Base-by-base conservation (phyloP, 202 grass and related monocot genomes). In the Schoenoplectus tabernaemontani region DNA sequence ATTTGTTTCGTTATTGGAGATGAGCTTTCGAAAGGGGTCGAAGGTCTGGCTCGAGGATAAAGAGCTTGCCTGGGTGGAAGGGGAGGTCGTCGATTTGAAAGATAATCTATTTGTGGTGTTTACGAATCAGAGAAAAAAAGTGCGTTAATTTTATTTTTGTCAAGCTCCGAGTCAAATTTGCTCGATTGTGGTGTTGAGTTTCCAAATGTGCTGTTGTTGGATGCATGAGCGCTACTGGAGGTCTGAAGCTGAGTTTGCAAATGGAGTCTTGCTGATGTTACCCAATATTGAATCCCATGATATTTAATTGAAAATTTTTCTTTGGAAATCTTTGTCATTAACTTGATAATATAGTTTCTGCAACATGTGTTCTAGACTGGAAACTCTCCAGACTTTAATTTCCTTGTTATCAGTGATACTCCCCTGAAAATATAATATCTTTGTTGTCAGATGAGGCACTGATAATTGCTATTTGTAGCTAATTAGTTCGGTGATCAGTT, bases 1-100 rank as follows among this genome's bases (percentile, higher is more conserved):
- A 88, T 90, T 90, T 79, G 66, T 67, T 17, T 46, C 10, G 48
- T 73, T 74, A 74, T 78, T 63, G 58, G 74, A 82, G 86, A 95
- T 98, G 89, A 94, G 95, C 86, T 98, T 86, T 67, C 84, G 91
- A 82, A 95, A 91, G 84, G 95, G 95, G 51, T 89, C 83, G 71
- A 94, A 89, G 84, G 95, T 95, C 2, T 98, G 95, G 91, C 74
- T 98, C 38, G 89, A 95, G 79, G 95, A 98, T 85, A 95, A 89
- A 85, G 91, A 87, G 68, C 85, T 85, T 57, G 95, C 88, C 2
- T 95, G 95, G 95, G 74, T 85, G 78, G 91, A 98, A 86, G 95
- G 89, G 36, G 95, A 95, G 85, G 89, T 98, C 64, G 57, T 82
- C 50, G 91, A 92, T 76, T 77, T 71, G 51, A 89, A 48, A 80